Evolutionary conservation across 2,329 filamentous ascomycete species (phyloP).

Genomic region (Paracamarosporium sp.): DNA sequence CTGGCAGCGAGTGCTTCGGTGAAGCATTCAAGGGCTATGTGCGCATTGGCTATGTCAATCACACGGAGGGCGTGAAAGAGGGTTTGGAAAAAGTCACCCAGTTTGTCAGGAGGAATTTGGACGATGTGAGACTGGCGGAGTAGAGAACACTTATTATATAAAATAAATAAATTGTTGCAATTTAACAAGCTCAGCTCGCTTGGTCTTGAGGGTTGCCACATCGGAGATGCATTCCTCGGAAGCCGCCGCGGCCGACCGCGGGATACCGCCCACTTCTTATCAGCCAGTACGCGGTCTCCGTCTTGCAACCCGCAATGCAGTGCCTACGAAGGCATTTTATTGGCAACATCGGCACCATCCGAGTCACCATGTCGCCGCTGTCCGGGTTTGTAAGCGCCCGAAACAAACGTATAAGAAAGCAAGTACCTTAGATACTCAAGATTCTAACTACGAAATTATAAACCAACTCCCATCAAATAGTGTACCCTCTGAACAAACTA

Average conservation of each 20-base stretch:
- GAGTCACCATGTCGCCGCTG: neutral
- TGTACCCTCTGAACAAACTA: neutral
- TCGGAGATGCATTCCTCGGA: neutral
- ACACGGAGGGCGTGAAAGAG: conserved; percentile 71
- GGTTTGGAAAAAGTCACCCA: conserved; percentile 64
- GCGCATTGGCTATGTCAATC: conserved; percentile 76
- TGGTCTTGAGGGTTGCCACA: too few relatives aligned
- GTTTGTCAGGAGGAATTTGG: conserved; percentile 64
- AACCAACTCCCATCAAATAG: neutral
- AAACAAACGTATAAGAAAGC: neutral
- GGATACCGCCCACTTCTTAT: conserved; percentile 8
- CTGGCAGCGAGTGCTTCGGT: conserved; percentile 78
- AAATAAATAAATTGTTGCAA: neutral
- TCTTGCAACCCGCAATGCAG: neutral
- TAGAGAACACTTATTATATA: conserved; percentile 12
- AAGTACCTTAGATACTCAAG: neutral
- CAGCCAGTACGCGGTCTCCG: neutral
- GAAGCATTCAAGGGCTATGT: conserved; percentile 75
- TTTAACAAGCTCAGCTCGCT: too few relatives aligned
- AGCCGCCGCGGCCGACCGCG: conserved; percentile 10
- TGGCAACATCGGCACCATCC: neutral
- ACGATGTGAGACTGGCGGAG: conserved; percentile 54
- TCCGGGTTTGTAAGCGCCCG: neutral
- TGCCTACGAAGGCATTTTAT: neutral
- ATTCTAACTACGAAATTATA: neutral